Base-by-base conservation (phyloP, 2,329 filamentous ascomycete genomes). In the Clarireedia hainanense region DNA sequence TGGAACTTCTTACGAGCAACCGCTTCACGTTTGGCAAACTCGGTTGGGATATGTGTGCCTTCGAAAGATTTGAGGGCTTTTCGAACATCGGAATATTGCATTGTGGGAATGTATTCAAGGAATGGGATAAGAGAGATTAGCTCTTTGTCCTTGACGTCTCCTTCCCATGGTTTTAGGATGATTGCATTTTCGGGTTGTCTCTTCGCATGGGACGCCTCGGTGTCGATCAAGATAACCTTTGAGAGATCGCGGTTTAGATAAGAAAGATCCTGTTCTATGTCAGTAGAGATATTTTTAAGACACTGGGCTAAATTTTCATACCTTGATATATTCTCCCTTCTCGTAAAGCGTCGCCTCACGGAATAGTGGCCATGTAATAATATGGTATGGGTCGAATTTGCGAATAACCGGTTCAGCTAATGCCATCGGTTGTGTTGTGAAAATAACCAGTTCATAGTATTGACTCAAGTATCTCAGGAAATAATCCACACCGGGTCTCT, bases 141-240 rank as follows among this genome's bases (percentile, higher is more conserved):
- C 47, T 90, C 89, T 69, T 85, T 90, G 72, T 99, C 92, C 65
- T 85, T 82, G 47, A 84, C 73, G 63, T 95, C 81, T 36, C 94
- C 94, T 55, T 80, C 88, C 94, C 94, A 99, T 65, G 91, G 91
- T 30, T 90, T 84, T 30, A 99, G 76, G 47, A 97, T 76, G 63
- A 99, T 94, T 62, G 94, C 90, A 72, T 99, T 99, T 67, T 96
- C 90, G n/a, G 94, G 94, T 69, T 99, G 94, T 61, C 87, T 82
- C 65, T 88, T 86, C 58, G 92, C 89, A 67, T 96, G 90, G 42
- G 81, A 76, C 40, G 86, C 75, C 61, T 95, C 85, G 48, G 90
- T 96, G 71, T 99, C 94, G 67, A 99, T 81, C 65, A 99, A 85
- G 69, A 99, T 90, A 49, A 95, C 90, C 75, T 97, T 97, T 63